A percentile compares a stretch with the other conserved stretches of the same genome.
Conservation (phyloP, 495 filamentous ascomycete genomes). For the Endocarpon pusillum region DNA sequence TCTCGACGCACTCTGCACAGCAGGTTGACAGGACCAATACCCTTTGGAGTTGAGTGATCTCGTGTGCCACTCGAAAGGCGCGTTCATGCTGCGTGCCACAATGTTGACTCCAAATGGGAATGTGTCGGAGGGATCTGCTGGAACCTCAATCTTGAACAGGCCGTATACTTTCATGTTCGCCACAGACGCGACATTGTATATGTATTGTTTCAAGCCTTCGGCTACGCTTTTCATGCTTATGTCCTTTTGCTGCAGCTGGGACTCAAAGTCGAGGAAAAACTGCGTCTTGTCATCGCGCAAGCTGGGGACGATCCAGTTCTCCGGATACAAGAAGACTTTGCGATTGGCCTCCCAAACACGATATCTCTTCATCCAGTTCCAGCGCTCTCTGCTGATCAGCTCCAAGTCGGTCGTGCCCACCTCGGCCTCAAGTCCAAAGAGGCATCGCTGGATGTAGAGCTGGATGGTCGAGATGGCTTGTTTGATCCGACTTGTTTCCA, state of each 20-base stretch:
- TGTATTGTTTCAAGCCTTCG: slow-evolving; percentile 8
- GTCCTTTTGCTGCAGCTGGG: slow-evolving; percentile 11
- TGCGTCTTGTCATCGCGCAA: slow-evolving; percentile 23
- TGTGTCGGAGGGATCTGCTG: too few species aligned
- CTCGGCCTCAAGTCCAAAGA: slow-evolving; percentile 17
- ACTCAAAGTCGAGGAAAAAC: slow-evolving; percentile 16
- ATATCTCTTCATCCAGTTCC: slow-evolving; percentile 14
- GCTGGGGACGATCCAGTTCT: slow-evolving; percentile 22
- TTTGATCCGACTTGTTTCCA: slow-evolving; percentile 19
- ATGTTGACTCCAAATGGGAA: too few species aligned
- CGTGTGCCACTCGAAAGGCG: too few species aligned
- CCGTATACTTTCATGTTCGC: slow-evolving; percentile 12
- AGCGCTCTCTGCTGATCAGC: slow-evolving; percentile 7
- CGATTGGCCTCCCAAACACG: slow-evolving; percentile 20
- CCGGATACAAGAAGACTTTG: slow-evolving; percentile 22
- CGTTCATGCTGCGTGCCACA: too few species aligned
- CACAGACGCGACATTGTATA: slow-evolving; percentile 9
- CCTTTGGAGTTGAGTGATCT: too few species aligned
- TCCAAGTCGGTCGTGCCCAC: too few species aligned
- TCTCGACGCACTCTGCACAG: too few species aligned
- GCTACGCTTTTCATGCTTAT: slow-evolving; percentile 5
- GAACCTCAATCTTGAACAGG: slow-evolving; percentile 4
- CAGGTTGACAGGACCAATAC: too few species aligned
- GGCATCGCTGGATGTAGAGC: slow-evolving; percentile 20
- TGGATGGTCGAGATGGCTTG: slow-evolving; percentile 23